Conservation (phyloP, 2,329 filamentous ascomycete species). For the Aspergillus hortae region DNA sequence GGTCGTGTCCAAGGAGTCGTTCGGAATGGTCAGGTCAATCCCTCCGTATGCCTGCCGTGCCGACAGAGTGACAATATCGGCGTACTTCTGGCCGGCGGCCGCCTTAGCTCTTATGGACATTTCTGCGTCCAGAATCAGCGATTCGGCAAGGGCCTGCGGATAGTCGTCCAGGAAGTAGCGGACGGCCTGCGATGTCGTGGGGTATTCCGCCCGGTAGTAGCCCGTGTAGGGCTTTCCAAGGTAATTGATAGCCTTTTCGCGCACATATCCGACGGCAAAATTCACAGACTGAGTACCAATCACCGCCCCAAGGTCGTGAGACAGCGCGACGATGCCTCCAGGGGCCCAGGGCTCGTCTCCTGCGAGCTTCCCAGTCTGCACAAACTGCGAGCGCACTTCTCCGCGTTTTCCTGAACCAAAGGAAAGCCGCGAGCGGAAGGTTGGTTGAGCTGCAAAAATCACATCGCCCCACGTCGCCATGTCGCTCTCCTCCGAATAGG, state of each 20-base stretch:
- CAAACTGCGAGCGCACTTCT: slow-evolving; percentile 31
- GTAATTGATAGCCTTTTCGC: slow-evolving; percentile 41
- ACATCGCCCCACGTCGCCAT: slow-evolving; percentile 44
- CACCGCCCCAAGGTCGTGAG: slow-evolving; percentile 38
- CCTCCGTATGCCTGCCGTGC: slow-evolving; percentile 41
- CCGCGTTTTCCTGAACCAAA: slow-evolving; percentile 26
- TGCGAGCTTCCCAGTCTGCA: slow-evolving; percentile 26
- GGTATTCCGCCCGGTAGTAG: slow-evolving; percentile 38
- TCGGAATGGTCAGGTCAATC: slow-evolving; percentile 39
- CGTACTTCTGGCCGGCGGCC: slow-evolving; percentile 37
- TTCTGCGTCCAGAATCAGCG: slow-evolving; percentile 28
- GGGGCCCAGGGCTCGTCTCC: slow-evolving; percentile 22
- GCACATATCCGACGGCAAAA: slow-evolving; percentile 42
- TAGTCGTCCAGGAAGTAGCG: slow-evolving; percentile 42
- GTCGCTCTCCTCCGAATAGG: slow-evolving; percentile 35
- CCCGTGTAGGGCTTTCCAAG: slow-evolving; percentile 37
- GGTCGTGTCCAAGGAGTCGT: slow-evolving; percentile 28
- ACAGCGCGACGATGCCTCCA: slow-evolving; percentile 33
- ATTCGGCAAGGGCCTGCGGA: slow-evolving; percentile 32
- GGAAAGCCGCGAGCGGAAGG: slow-evolving; percentile 23
- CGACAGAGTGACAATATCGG: slow-evolving; percentile 40
- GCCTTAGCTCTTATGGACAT: slow-evolving; percentile 25
- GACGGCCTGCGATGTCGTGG: slow-evolving; percentile 31
- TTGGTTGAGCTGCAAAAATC: slow-evolving; percentile 37
- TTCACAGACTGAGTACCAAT: slow-evolving; percentile 27